Conservation (phyloP, 352 stramenopile genomes). For the Pythium dissimile region DNA sequence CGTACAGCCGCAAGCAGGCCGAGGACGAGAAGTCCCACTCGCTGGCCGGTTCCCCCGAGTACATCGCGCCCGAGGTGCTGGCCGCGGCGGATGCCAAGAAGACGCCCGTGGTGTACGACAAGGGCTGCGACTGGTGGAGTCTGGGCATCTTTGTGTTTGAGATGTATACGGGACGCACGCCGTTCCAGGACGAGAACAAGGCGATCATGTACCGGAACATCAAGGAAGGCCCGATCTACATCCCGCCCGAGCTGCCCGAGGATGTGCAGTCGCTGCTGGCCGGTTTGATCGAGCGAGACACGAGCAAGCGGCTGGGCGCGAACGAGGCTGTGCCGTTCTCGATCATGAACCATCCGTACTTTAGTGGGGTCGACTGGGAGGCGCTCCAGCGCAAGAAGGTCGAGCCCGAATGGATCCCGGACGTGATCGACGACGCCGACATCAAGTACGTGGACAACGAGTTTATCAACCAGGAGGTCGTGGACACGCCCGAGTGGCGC, state of each 20-base stretch:
- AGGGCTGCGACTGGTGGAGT: conserved; percentile 89
- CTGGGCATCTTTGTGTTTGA: conserved; percentile 90
- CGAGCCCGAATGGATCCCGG: conserved; percentile 74
- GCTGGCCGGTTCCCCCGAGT: conserved; percentile 82
- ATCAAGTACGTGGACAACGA: conserved; percentile 88
- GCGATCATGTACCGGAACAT: conserved; percentile 93
- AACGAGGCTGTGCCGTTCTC: conserved; percentile 79
- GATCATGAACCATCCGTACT: conserved; percentile 90
- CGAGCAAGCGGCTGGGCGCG: conserved; percentile 63
- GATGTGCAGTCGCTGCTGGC: conserved; percentile 69
- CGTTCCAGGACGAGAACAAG: conserved; percentile 91
- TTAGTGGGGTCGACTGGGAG: conserved; percentile 86
- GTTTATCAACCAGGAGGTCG: conserved; percentile 82
- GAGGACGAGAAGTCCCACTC: conserved; percentile 58
- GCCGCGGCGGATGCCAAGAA: conserved; percentile 49
- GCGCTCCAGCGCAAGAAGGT: conserved; percentile 75
- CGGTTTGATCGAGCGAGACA: conserved; percentile 77
- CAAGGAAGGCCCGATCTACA: conserved; percentile 73
- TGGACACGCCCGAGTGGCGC: conserved; percentile 86
- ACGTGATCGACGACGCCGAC: conserved; percentile 79
- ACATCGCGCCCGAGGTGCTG: conserved; percentile 92
- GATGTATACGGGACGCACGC: conserved; percentile 87
- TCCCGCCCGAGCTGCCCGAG: conserved; percentile 71
- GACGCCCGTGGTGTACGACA: conserved; percentile 50
- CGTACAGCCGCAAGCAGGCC: conserved; percentile 47